phyloP scores from a whole-genome alignment of 768 basidiomycete genomes.

The Leccinum uliginosum region DNA sequence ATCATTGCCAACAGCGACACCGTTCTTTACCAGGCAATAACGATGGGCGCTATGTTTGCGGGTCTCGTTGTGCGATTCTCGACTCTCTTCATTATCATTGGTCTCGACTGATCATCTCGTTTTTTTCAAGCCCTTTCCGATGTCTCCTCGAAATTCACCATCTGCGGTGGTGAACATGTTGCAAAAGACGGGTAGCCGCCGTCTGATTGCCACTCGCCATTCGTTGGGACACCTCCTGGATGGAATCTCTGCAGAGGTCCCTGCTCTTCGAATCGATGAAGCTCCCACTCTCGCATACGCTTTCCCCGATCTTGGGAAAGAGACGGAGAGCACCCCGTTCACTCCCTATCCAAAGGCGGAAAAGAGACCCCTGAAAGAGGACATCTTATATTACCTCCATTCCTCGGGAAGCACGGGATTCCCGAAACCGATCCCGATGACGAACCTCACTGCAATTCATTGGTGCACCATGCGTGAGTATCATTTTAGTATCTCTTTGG shows the following conservation, averaged over 20 bases:
- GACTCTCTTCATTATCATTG: not conserved
- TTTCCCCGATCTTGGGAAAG: conserved; percentile 8
- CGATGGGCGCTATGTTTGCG: conserved; percentile 31
- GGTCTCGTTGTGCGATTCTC: conserved; percentile 9
- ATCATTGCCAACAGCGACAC: conserved; percentile 37
- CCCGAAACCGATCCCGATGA: conserved; percentile 40
- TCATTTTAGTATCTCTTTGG: not conserved
- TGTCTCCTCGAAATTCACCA: conserved; percentile 35
- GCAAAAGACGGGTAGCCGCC: conserved; percentile 34
- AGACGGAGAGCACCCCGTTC: not conserved
- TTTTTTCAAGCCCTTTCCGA: conserved; percentile 29
- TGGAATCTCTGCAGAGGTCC: conserved; percentile 23
- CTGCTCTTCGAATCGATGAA: conserved; percentile 12
- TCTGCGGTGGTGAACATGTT: conserved; percentile 34
- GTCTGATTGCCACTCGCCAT: conserved; percentile 33
- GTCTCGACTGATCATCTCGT: not conserved
- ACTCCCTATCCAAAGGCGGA: conserved; percentile 10
- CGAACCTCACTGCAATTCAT: conserved; percentile 26
- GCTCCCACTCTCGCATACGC: conserved; percentile 8
- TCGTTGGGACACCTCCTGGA: conserved; percentile 30
- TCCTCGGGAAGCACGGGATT: conserved; percentile 50
- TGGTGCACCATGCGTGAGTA: conserved; percentile 35
- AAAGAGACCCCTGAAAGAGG: conserved; percentile 8
- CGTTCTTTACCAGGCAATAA: conserved; percentile 40
- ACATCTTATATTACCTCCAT: conserved; percentile 36